Base-by-base conservation (phyloP, 495 filamentous ascomycete species). In the Neurospora hispaniola region DNA sequence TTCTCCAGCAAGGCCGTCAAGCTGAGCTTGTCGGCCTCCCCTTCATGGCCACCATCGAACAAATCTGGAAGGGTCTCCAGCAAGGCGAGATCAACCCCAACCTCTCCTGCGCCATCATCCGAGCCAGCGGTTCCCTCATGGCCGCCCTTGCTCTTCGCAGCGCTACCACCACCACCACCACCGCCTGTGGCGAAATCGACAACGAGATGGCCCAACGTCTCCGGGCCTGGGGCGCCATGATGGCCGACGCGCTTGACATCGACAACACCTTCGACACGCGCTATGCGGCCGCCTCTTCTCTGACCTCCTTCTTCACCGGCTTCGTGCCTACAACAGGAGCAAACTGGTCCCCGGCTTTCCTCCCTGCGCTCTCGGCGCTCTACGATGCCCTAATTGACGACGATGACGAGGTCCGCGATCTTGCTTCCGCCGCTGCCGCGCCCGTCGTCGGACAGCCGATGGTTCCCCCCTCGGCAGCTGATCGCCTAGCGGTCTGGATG, bases 351-450 rank as follows among this genome's bases (percentile, higher is more conserved):
- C 44, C 74, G 35, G 83, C 82, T 14, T 78, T 88, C 10, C 78
- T 74, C 71, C 86, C 76, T 54, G 88, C 71, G 81, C 84, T 84
- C 43, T 74, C 82, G 1, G 82, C 83, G 0, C 82, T 89, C n/a
- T 88, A 86, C 76, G 80, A 82, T 85, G 75, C 74, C 74, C 84
- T 98, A 0, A 90, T 92, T 73, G 96, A 98, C 79, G 96, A 99
- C 76, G 96, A 98, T 75, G 92, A 96, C 62, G 95, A 97, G 48
- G 85, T 97, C 46, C 87, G 95, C 5, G 87, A 90, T 14, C 78
- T 88, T 0, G 91, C 89, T 10, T 89, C 94, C 4, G 41, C 44
- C 3, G 81, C 83, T 4, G 82, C 85, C 0, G 77, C 81, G 14
- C 48, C 69, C 31, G 72, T 90, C 5, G 69, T 88, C 0, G 76